Evolutionary conservation across 108 stramenopile species (phyloP).

Genomic region (Skeletonema menzelii): DNA sequence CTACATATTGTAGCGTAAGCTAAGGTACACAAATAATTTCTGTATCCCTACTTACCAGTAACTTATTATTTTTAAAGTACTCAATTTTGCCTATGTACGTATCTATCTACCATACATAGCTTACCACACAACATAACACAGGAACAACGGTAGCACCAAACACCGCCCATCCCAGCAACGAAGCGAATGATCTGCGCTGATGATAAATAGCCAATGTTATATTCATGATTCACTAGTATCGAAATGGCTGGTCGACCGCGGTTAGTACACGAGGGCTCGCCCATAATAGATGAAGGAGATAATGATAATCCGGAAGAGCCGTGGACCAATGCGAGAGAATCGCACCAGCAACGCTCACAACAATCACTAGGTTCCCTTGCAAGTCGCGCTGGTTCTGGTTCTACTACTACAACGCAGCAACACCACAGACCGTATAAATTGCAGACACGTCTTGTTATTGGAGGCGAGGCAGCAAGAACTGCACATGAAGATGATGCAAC

Average conservation of each 20-base stretch:
- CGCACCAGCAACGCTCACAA: neutral
- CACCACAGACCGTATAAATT: constrained; percentile 11
- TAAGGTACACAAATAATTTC: too few relatives aligned
- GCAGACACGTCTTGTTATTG: constrained; percentile 28
- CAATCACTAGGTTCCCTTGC: constrained; percentile 1
- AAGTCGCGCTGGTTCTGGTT: neutral
- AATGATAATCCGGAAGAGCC: too few relatives aligned
- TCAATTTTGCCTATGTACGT: too few relatives aligned
- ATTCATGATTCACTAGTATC: neutral
- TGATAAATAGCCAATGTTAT: too few relatives aligned
- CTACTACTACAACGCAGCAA: neutral
- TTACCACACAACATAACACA: too few relatives aligned
- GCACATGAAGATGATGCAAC: constrained; percentile 11
- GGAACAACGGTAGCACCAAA: too few relatives aligned
- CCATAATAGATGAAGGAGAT: constrained; percentile 29
- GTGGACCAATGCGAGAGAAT: neutral
- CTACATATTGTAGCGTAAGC: too few relatives aligned
- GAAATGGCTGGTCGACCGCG: constrained; percentile 30
- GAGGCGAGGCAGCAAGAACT: constrained; percentile 7
- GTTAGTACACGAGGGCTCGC: constrained; percentile 58
- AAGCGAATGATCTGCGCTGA: neutral
- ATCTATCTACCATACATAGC: too few relatives aligned
- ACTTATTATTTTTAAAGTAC: too few relatives aligned
- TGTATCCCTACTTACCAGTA: neutral
- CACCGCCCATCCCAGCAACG: too few relatives aligned